Conservation (phyloP, 495 filamentous ascomycete species). For the Daldinia concentrica region DNA sequence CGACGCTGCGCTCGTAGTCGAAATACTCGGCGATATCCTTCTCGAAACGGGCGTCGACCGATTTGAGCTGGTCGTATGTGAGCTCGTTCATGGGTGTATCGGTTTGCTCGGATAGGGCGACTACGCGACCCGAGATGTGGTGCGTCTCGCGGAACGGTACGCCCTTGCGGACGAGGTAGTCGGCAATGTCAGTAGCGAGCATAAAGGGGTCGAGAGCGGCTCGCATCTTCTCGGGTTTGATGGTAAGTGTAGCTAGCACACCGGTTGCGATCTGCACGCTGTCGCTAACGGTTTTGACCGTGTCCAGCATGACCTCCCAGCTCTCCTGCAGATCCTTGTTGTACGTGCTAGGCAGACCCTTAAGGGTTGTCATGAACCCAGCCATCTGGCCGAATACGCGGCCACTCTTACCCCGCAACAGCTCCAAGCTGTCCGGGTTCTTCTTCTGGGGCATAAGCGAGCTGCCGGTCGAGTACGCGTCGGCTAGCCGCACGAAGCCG, state of each 20-base stretch:
- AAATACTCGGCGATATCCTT: slow-evolving; percentile 77
- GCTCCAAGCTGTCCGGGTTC: slow-evolving; percentile 83
- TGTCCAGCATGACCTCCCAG: slow-evolving; percentile 87
- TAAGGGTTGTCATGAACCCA: slow-evolving; percentile 86
- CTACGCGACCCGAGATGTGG: slow-evolving; percentile 86
- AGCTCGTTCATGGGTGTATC: slow-evolving; percentile 81
- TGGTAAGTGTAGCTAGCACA: slow-evolving; percentile 76
- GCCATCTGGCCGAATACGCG: slow-evolving; percentile 88
- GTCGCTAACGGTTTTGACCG: slow-evolving; percentile 85
- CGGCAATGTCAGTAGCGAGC: slow-evolving; percentile 85
- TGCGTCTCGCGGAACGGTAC: slow-evolving; percentile 87
- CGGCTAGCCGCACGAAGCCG: slow-evolving; percentile 81
- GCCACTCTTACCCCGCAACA: slow-evolving; percentile 87
- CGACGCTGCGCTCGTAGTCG: slow-evolving; percentile 88
- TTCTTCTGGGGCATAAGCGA: slow-evolving; percentile 92
- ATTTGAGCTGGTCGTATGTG: slow-evolving; percentile 70
- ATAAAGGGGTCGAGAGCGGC: slow-evolving; percentile 73
- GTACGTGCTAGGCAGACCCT: slow-evolving; percentile 89
- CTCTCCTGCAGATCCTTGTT: slow-evolving; percentile 96
- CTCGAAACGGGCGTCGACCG: slow-evolving; percentile 78
- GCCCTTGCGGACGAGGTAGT: slow-evolving; percentile 91
- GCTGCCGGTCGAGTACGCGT: slow-evolving; percentile 85
- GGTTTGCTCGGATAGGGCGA: slow-evolving; percentile 71
- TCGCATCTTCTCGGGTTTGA: slow-evolving; percentile 78
- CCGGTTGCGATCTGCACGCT: slow-evolving; percentile 88